phyloP scores from a whole-genome alignment of 106 monocot genomes.

The Allium sativum region DNA sequence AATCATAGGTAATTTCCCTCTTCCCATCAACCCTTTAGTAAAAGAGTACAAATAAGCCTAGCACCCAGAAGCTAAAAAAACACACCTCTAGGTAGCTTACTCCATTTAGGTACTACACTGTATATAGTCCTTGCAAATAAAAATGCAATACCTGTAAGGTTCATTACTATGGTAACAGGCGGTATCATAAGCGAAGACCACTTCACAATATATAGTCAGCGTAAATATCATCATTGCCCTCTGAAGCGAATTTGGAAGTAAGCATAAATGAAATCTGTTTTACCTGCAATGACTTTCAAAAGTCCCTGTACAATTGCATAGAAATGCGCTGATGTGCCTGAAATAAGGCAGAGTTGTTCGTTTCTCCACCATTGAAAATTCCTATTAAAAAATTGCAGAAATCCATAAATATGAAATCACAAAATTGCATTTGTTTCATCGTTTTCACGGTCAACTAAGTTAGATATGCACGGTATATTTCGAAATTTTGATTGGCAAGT shows the following conservation, averaged over 20 bases:
- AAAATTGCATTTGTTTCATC: too few relatives aligned
- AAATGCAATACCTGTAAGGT: conserved; percentile 47
- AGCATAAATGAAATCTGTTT: conserved; percentile 68
- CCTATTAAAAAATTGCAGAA: too few relatives aligned
- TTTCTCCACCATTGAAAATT: conserved; percentile 77
- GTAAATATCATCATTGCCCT: conserved; percentile 49
- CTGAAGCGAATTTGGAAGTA: conserved; percentile 38
- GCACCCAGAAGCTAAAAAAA: conserved; percentile 67
- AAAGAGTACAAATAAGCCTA: conserved; percentile 51
- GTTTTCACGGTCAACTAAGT: too few relatives aligned
- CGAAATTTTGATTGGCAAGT: too few relatives aligned
- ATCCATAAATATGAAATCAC: too few relatives aligned
- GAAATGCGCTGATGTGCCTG: conserved; percentile 57
- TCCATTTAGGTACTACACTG: conserved; percentile 44
- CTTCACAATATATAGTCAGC: conserved; percentile 60
- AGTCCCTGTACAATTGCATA: conserved; percentile 57
- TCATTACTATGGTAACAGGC: conserved; percentile 65
- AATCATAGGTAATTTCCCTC: conserved; percentile 57
- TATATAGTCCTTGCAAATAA: conserved; percentile 47
- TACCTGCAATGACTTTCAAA: conserved; percentile 21
- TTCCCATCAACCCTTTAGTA: conserved; percentile 55
- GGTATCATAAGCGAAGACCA: conserved; percentile 68
- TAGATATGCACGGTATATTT: too few relatives aligned
- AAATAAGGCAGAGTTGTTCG: conserved; percentile 74
- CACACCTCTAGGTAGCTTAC: conserved; percentile 42